Evolutionary conservation across 805 yeast species (phyloP).

Genomic region (Danielia reshetovae): DNA sequence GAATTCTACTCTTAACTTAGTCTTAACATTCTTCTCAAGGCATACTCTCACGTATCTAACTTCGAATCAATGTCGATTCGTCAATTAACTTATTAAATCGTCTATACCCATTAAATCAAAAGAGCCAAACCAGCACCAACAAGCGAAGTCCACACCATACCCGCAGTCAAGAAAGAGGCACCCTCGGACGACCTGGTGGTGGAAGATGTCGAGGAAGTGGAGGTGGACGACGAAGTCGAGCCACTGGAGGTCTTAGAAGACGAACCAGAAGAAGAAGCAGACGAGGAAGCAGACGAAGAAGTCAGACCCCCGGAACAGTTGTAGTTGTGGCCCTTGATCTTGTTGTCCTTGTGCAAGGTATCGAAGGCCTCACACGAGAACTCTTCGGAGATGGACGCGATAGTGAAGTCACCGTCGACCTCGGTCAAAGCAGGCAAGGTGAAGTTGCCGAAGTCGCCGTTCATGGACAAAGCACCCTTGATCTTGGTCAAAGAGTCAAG

Average conservation of each 20-base stretch:
- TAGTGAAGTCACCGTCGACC: slow-evolving; percentile 41
- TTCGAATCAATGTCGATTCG: no score
- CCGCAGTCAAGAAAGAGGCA: slow-evolving; percentile 15
- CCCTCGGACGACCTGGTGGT: slow-evolving; percentile 18
- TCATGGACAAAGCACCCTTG: slow-evolving; percentile 39
- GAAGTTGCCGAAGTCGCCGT: slow-evolving; percentile 37
- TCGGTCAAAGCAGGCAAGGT: slow-evolving; percentile 32
- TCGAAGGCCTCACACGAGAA: slow-evolving; percentile 36
- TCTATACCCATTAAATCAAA: slow-evolving; percentile 18
- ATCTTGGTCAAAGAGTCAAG: slow-evolving; percentile 27
- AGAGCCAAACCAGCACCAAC: slow-evolving; percentile 27
- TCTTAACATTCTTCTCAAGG: no score
- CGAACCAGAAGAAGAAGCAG: slow-evolving; percentile 14
- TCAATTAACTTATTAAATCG: no score
- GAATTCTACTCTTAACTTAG: no score
- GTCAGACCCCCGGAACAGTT: slow-evolving; percentile 35
- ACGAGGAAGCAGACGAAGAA: slow-evolving; percentile 15
- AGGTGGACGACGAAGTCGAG: slow-evolving; percentile 17
- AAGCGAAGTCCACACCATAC: slow-evolving; percentile 20
- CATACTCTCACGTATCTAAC: no score
- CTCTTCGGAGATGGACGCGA: slow-evolving; percentile 31
- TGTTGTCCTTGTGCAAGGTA: slow-evolving; percentile 25
- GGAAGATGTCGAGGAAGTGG: slow-evolving; percentile 11
- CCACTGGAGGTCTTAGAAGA: slow-evolving; percentile 14
- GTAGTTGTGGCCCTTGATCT: slow-evolving; percentile 43